A percentile compares a stretch with the other conserved stretches of the same genome.
Conservation (phyloP, 257 asterid species). For the Nicotiana undulata region DNA sequence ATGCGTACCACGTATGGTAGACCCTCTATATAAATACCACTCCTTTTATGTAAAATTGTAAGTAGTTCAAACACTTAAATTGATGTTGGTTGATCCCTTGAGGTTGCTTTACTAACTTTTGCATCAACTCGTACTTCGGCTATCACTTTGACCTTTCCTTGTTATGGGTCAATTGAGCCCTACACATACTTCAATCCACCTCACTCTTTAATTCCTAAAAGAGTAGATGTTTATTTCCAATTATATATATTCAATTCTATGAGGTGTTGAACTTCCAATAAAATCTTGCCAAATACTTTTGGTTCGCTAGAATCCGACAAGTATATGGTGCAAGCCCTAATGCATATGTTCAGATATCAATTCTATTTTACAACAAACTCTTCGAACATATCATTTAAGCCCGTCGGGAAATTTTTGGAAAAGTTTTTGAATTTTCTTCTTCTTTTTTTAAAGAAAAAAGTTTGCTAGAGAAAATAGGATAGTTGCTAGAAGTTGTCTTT, state of each 20-base stretch:
- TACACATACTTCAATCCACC: neutral
- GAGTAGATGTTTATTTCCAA: neutral
- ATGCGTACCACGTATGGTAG: neutral
- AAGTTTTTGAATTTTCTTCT: too few species aligned
- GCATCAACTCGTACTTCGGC: neutral
- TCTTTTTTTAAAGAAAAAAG: too few species aligned
- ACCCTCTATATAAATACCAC: neutral
- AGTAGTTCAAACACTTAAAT: neutral
- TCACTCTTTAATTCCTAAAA: neutral
- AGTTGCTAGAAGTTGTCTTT: neutral
- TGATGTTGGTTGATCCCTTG: neutral
- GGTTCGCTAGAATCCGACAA: neutral
- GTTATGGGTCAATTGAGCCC: neutral
- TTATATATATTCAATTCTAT: neutral
- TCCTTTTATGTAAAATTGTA: neutral
- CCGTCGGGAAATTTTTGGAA: neutral
- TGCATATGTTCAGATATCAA: neutral
- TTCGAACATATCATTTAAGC: neutral
- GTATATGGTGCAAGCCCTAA: neutral
- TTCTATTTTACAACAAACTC: neutral
- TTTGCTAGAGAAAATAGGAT: neutral
- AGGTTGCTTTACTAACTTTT: neutral
- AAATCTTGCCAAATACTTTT: neutral
- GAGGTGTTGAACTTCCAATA: too few species aligned
- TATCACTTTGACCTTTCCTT: neutral